Conservation (phyloP, 1,139 yeast species). For the Candida dubliniensis region DNA sequence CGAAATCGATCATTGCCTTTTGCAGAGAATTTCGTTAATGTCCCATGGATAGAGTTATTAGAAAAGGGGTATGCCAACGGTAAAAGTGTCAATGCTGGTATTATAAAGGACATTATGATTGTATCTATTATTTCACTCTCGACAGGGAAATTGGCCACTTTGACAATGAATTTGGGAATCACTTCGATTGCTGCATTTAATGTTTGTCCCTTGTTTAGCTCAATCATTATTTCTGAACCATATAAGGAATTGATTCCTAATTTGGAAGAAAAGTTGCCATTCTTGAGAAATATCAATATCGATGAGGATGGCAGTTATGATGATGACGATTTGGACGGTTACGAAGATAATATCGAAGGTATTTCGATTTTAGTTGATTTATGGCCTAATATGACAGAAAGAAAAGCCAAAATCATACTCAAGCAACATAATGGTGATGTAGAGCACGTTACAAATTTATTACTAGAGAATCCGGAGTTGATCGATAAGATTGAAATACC, state of each 20-base stretch:
- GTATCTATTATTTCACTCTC: constrained; percentile 54
- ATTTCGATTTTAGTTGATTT: constrained; percentile 50
- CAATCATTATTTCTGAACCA: constrained; percentile 47
- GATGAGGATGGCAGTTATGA: constrained; percentile 26
- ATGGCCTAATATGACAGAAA: constrained; percentile 54
- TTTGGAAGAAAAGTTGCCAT: constrained; percentile 47
- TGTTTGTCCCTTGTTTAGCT: constrained; percentile 53
- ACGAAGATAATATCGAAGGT: constrained; percentile 33
- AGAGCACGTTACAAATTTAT: constrained; percentile 56
- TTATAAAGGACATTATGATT: constrained; percentile 49
- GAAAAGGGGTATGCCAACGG: constrained; percentile 61
- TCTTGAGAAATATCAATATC: constrained; percentile 24
- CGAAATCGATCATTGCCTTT: constrained; percentile 21
- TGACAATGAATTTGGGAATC: constrained; percentile 44
- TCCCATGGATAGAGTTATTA: constrained; percentile 56
- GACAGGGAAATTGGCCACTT: constrained; percentile 40
- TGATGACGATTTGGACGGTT: constrained; percentile 19
- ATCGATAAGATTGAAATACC: constrained; percentile 25
- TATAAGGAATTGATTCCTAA: constrained; percentile 50
- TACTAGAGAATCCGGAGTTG: constrained; percentile 61
- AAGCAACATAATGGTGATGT: constrained; percentile 50
- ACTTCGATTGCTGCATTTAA: constrained; percentile 39
- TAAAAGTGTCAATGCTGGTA: constrained; percentile 47
- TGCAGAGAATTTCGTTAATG: constrained; percentile 53
- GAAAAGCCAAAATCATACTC: constrained; percentile 49